phyloP scores from a whole-genome alignment of 495 filamentous ascomycete genomes.

The Elaphomyces granulatus region DNA sequence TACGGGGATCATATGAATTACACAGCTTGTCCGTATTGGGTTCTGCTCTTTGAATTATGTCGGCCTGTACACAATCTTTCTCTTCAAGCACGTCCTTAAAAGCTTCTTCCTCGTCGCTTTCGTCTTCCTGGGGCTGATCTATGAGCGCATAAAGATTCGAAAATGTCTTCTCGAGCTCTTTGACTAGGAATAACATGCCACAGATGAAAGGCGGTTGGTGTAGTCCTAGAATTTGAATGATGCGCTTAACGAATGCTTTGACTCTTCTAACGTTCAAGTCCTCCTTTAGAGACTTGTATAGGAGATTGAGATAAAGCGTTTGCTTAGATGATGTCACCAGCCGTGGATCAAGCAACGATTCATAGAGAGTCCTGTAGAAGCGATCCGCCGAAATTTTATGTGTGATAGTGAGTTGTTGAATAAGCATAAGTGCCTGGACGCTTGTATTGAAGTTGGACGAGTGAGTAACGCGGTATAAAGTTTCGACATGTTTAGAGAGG shows the following conservation, averaged over 20 bases:
- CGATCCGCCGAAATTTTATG: slow-evolving; percentile 70
- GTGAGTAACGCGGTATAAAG: slow-evolving; percentile 86
- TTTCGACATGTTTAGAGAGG: slow-evolving; percentile 79
- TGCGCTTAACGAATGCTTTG: slow-evolving; percentile 86
- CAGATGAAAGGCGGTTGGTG: slow-evolving; percentile 90
- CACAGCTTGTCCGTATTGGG: slow-evolving; percentile 14
- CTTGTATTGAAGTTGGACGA: slow-evolving; percentile 98
- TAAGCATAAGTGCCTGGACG: slow-evolving; percentile 88
- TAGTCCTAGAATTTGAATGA: slow-evolving; percentile 70
- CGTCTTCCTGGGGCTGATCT: slow-evolving; percentile 52
- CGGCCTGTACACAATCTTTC: slow-evolving; percentile 23
- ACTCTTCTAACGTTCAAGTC: slow-evolving; percentile 78
- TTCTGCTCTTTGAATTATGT: slow-evolving; percentile 9
- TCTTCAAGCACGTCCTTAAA: slow-evolving; percentile 56
- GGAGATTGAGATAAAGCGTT: slow-evolving; percentile 79
- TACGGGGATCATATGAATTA: slow-evolving; percentile 64
- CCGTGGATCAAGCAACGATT: slow-evolving; percentile 81
- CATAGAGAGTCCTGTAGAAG: slow-evolving; percentile 90
- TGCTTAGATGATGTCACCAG: slow-evolving; percentile 87
- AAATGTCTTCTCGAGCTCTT: slow-evolving; percentile 63
- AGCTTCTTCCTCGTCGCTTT: slow-evolving; percentile 55
- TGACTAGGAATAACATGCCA: slow-evolving; percentile 73
- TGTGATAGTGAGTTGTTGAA: slow-evolving; percentile 74
- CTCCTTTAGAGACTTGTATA: slow-evolving; percentile 74
- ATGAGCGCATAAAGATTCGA: slow-evolving; percentile 59